Conservation (phyloP, 305 asterid genomes). For the Striga hermonthica region DNA sequence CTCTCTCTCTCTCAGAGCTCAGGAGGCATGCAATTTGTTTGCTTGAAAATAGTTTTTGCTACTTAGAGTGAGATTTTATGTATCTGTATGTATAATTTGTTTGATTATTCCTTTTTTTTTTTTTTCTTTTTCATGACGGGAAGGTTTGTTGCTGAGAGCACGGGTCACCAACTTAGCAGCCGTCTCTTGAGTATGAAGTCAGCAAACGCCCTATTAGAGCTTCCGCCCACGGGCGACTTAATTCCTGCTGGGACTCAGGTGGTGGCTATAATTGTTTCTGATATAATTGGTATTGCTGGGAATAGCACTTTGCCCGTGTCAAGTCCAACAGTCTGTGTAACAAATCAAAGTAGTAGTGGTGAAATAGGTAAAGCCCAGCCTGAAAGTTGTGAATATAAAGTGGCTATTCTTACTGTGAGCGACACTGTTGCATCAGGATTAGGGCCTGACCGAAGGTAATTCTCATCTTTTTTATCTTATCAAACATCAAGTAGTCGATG, state of each 20-base stretch:
- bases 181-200: conserved; percentile 92
- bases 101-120: neutral
- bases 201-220: conserved; percentile 81
- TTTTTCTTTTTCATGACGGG: conserved; percentile 27
- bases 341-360: conserved; percentile 34
- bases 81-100: too few relatives aligned
- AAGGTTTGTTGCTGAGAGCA: conserved; percentile 94
- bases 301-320: conserved; percentile 36
- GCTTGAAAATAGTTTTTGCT: conserved; percentile 26
- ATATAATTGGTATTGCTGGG: conserved; percentile 50
- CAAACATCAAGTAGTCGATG: too few relatives aligned
- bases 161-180: conserved; percentile 91
- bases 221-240: conserved; percentile 65
- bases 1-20: neutral
- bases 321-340: conserved; percentile 27
- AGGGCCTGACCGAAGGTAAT: conserved; percentile 89
- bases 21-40: too few relatives aligned
- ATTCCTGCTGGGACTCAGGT: conserved; percentile 68
- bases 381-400: conserved; percentile 49
- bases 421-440: conserved; percentile 81
- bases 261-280: conserved; percentile 64
- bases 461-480: conserved; percentile 24
- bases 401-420: conserved; percentile 91
- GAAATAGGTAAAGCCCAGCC: conserved; percentile 30
- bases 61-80: conserved; percentile 18